phyloP scores from a whole-genome alignment of 257 asterid species.

The Galeopsis tetrahit region DNA sequence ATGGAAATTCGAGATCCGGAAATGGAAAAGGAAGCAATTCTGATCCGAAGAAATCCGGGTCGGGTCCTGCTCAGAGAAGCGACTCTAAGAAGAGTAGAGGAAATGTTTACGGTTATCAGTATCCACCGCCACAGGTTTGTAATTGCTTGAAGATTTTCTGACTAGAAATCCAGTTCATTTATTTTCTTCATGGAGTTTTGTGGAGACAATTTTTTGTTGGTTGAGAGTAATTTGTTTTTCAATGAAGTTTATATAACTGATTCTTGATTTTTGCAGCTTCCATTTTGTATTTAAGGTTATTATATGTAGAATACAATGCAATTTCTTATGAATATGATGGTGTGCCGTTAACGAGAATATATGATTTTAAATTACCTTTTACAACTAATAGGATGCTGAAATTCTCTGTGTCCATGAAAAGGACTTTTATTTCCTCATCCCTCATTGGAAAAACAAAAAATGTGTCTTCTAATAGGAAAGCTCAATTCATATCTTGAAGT shows the following conservation, averaged over 20 bases:
- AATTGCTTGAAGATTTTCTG: conserved; percentile 16
- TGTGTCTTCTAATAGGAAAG: conserved; percentile 2
- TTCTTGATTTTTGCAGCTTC: conserved; percentile 12
- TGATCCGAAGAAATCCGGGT: conserved; percentile 33
- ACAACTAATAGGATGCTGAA: conserved; percentile 1
- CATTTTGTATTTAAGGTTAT: background rate
- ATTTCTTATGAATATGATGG: background rate
- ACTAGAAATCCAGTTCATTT: background rate
- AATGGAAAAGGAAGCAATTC: conserved; percentile 44
- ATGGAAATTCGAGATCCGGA: conserved; percentile 49
- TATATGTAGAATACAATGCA: background rate
- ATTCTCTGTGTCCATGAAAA: background rate
- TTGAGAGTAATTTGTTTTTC: background rate
- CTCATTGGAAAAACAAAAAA: background rate
- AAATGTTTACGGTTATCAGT: conserved; percentile 54
- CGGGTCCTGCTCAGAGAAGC: conserved; percentile 38
- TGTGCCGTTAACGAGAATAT: background rate
- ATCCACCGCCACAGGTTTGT: conserved; percentile 80
- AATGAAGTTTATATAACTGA: background rate
- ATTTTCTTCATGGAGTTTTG: background rate
- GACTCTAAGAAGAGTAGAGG: conserved; percentile 48
- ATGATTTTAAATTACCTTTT: background rate
- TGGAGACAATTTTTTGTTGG: background rate
- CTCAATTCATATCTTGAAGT: conserved; percentile 16
- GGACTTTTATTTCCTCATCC: background rate